Evolutionary conservation across 768 basidiomycete species (phyloP).

Genomic region (Galerina sulciceps): DNA sequence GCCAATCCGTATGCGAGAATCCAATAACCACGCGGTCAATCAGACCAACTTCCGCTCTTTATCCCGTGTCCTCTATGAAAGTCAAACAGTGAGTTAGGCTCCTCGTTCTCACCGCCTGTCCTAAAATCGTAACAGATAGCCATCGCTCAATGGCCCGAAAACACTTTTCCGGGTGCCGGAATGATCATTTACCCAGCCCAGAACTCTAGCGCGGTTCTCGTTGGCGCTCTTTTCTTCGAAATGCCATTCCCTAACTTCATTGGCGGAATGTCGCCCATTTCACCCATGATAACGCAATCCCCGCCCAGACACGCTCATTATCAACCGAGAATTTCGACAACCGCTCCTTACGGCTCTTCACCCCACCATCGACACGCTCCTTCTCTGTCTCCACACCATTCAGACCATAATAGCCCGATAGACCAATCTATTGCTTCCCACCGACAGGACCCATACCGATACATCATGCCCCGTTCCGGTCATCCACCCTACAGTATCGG

Average conservation of each 20-base stretch:
- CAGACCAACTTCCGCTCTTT: conserved; percentile 57
- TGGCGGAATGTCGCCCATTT: conserved; percentile 31
- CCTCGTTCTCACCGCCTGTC: neutral
- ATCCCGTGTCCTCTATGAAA: conserved; percentile 53
- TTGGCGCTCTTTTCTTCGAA: conserved; percentile 54
- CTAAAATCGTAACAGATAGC: conserved; percentile 42
- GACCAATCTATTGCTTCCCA: conserved; percentile 32
- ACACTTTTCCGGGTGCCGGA: conserved; percentile 49
- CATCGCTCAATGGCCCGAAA: conserved; percentile 53
- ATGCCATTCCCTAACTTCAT: conserved; percentile 53
- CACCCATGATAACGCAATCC: conserved; percentile 33
- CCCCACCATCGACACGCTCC: conserved; percentile 36
- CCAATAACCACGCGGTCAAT: conserved; percentile 52
- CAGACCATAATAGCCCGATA: conserved; percentile 38
- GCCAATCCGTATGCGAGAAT: conserved; percentile 59
- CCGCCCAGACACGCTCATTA: conserved; percentile 32
- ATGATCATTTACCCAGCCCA: conserved; percentile 57
- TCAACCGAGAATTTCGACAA: conserved; percentile 30
- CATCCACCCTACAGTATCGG: conserved; percentile 19
- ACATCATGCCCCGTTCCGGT: conserved; percentile 30
- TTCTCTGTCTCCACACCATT: conserved; percentile 39
- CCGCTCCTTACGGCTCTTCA: conserved; percentile 36
- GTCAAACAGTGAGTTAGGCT: conserved; percentile 48
- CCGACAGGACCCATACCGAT: conserved; percentile 39
- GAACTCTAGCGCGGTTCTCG: conserved; percentile 53